Percentiles rank a stretch among this genome's conserved stretches.
Evolutionary conservation across 805 yeast genomes (phyloP).

Genomic region (Suhomyces sp.): DNA sequence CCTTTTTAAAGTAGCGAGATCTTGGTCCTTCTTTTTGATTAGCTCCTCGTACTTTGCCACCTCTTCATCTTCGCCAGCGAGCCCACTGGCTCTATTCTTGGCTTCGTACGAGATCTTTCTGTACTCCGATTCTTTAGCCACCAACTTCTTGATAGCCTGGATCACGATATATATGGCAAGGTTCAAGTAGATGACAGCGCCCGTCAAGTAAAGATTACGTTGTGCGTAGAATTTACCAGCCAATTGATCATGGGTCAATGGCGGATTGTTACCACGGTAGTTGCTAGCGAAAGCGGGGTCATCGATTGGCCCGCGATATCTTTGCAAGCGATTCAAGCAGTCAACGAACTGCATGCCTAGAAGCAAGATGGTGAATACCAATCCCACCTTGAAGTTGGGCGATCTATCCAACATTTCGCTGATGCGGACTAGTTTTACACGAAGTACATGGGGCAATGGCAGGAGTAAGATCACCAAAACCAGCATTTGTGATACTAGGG

Average conservation of each 20-base stretch:
- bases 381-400: conserved; percentile 45
- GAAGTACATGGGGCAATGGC: conserved; percentile 52
- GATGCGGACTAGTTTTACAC: conserved; percentile 41
- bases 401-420: conserved; percentile 32
- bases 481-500: conserved; percentile 53
- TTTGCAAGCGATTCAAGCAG: conserved; percentile 45
- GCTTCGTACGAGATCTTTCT: conserved; percentile 17
- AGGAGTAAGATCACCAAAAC: conserved; percentile 46
- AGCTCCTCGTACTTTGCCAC: conserved; percentile 32
- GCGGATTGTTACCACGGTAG: conserved; percentile 11
- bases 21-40: conserved; percentile 40
- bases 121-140: conserved; percentile 38
- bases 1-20: conserved; percentile 45
- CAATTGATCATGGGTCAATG: conserved; percentile 46
- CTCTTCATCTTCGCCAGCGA: conserved; percentile 14
- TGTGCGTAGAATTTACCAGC: conserved; percentile 63
- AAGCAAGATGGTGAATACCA: conserved; percentile 38
- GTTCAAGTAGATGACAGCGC: conserved; percentile 56
- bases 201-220: conserved; percentile 60
- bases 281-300: conserved; percentile 18
- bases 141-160: conserved; percentile 51
- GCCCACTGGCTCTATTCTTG: neutral
- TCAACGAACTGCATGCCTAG: conserved; percentile 53
- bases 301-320: conserved; percentile 16
- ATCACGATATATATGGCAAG: conserved; percentile 55